Evolutionary conservation across 805 yeast species (phyloP).

Genomic region (Sugiyamaella smithiae): DNA sequence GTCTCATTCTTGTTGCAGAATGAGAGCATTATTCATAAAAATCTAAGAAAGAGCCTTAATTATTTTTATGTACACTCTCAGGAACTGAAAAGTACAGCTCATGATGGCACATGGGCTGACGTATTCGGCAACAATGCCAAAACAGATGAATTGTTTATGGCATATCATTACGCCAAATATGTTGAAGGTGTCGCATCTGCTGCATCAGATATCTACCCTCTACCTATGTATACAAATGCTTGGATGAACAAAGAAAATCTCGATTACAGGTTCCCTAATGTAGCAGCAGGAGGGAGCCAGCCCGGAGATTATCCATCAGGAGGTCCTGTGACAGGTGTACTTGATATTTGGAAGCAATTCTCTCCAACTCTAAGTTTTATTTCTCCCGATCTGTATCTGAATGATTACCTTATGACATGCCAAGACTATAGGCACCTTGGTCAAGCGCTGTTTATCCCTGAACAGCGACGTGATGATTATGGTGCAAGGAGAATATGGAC

Average conservation of each 20-base stretch:
- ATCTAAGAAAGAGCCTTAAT: constrained; percentile 5
- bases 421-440: constrained; percentile 12
- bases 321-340: constrained; percentile 16
- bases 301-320: constrained; percentile 24
- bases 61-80: background rate
- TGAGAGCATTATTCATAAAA: background rate
- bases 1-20: background rate
- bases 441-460: constrained; percentile 21
- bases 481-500: constrained; percentile 20
- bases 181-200: constrained; percentile 16
- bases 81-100: background rate
- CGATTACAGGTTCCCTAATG: background rate
- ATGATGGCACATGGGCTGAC: constrained; percentile 13
- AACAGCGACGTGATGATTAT: constrained; percentile 23
- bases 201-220: constrained; percentile 12
- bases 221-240: constrained; percentile 21
- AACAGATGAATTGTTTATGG: constrained; percentile 23
- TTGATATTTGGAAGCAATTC: constrained; percentile 20
- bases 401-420: constrained; percentile 16
- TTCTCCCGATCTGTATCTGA: constrained; percentile 21
- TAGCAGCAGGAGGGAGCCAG: constrained; percentile 18
- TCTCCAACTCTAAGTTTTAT: constrained; percentile 13
- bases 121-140: constrained; percentile 14
- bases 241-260: constrained; percentile 15
- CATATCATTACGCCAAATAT: constrained; percentile 20